Base-by-base conservation (phyloP, 108 stramenopile genomes). In the Cyclostephanos invisitatus region DNA sequence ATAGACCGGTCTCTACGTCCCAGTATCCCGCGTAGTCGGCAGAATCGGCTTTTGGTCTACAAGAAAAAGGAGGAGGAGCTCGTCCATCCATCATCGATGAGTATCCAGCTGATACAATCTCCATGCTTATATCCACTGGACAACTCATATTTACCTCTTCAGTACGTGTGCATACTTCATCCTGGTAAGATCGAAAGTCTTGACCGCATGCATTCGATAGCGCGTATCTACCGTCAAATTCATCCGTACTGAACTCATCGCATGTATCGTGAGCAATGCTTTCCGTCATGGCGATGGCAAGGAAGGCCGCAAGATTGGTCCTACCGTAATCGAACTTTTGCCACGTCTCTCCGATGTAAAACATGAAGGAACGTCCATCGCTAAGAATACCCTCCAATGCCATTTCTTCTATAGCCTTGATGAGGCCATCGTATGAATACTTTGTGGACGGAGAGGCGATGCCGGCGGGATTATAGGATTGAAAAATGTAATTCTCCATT, bases 151-250 rank as follows among this genome's bases (percentile, higher is more conserved):
- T 40, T 7, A 58, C 68, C 20, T 59, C 68, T 3, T 55, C 29
- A 4, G 67, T 5, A 14, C 27, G 25, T 59, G 69, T 80, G 22
- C 70, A 70, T 18, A 47, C 32, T 51, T 80, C 78, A 29, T 70
- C 51, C 53, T 70, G 35, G 14, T 32, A 70, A 42, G 72, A 49
- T 60, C 63, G 61, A 49, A 64, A 63, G 21, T 70, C 55, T 35
- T 80, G 78, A 18, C 78, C 78, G 46, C 78, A 80, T 4, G 69
- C 29, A 63, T 80, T 80, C n/a, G 27, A 49, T 46, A 75, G 49
- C 48, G 49, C 63, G 55, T 38, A 56, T 72, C 37, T 42, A 15
- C 62, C 51, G 22, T 12, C 27, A 38, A 42, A 11, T 40, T 12
- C 36, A 50, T 80, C 78, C 0, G 18, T 21, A 47, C 66, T 64